These are phyloP conservation scores for Mycena metata DNA, from an alignment of 768 basidiomycete genomes.

Conservation along the genomic window DNA sequence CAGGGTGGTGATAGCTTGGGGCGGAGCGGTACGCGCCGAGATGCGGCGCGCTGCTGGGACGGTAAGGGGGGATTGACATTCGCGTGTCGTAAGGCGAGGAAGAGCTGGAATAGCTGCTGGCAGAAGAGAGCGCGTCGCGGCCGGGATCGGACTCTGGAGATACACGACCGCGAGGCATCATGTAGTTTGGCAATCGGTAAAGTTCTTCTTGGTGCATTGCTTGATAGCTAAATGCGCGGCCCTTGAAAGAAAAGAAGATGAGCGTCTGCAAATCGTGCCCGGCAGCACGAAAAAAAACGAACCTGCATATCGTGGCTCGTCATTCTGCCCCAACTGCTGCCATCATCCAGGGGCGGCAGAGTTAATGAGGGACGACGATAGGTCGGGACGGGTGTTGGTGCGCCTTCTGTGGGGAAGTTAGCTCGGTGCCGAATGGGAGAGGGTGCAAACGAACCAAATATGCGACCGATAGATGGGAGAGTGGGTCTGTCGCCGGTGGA, in stretches of 20 bases:
- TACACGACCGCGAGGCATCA: constrained; percentile 26
- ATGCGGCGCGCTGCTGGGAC: constrained; percentile 38
- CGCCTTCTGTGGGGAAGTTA: constrained; percentile 20
- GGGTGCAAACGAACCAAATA: constrained; percentile 35
- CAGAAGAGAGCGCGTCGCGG: constrained; percentile 34
- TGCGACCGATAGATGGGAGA: constrained; percentile 44
- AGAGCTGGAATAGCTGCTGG: constrained; percentile 40
- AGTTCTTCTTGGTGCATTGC: constrained; percentile 28
- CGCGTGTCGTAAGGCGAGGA: constrained; percentile 35
- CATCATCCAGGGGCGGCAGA: constrained; percentile 37
- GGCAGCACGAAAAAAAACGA: neutral
- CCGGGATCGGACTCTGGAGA: constrained; percentile 39
- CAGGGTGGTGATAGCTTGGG: constrained; percentile 29
- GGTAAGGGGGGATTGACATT: constrained; percentile 26
- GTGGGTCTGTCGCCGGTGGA: constrained; percentile 37
- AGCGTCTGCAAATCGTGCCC: neutral
- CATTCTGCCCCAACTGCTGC: constrained; percentile 25
- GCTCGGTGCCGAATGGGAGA: neutral
- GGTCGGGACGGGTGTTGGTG: constrained; percentile 16
- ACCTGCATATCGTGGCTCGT: constrained; percentile 30
- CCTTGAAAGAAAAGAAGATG: neutral
- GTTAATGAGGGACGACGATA: constrained; percentile 38
- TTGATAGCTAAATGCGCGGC: constrained; percentile 19
- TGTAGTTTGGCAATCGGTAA: constrained; percentile 29
- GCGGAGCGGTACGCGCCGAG: constrained; percentile 36